Evolutionary conservation across 352 stramenopile species (phyloP), one percentile per base, ranked within the genome.

Genomic region (Globisporangium splendens): DNA sequence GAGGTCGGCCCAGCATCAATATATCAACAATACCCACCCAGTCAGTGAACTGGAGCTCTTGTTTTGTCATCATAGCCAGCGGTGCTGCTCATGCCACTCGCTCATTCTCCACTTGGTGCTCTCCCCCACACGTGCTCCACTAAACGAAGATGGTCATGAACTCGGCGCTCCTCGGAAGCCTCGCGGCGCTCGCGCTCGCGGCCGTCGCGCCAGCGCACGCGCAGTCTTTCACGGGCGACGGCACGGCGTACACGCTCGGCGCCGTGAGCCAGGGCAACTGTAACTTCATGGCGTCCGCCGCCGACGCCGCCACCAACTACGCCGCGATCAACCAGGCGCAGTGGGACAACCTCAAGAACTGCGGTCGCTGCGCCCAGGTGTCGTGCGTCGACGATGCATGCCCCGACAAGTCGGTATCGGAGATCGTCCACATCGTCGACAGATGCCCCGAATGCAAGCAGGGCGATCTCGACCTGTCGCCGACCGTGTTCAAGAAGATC

Each of bases 381-480:
- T 79, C 73, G 46, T 91, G 80, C 51, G 69, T 75, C 7, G 83
- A 93, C 65, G 53, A 62, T 0, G 55, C 64, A 15, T 92, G 83
- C 55, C 59, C 63, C 11, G 65, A 79, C 62, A 57, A 75, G 51
- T 73, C 74, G 51, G 76, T 68, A 41, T 80, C 62, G 5, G 66
- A 79, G 14, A 48, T 93, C 47, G 73, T 90, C 15, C 70, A 93
- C 54, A 79, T 93, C 53, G 63, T 89, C 13, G 81, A 93, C 53
- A 77, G 76, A 4, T 93, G 83, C 46, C 83, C 83, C 1, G 81
- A 90, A 56, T 93, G 81, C 61, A 73, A 63, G 43, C 54, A 79
- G 22, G 83, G 83, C 42, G 83, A 83, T 8, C 62, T 93, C 10
- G 83, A 93, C 50, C 59, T 93, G 61, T 90, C 80, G 33, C 76